A percentile compares a stretch with the other conserved stretches of the same genome.
phyloP scores from a whole-genome alignment of 2,329 filamentous ascomycete species.

The Aspergillus hortae region DNA sequence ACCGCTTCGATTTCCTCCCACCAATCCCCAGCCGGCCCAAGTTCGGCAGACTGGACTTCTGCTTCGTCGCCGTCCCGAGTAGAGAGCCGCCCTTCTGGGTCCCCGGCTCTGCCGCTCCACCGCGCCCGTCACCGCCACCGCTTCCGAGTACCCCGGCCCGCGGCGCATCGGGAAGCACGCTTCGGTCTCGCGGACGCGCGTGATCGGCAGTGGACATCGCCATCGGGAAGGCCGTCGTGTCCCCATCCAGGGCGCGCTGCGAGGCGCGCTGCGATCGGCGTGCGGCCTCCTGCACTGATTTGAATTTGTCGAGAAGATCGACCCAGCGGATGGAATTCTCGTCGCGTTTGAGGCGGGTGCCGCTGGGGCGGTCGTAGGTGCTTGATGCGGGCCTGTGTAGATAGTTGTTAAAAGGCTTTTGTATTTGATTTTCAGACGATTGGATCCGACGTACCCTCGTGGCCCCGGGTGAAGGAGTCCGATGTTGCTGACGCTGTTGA shows the following conservation, averaged over 20 bases:
- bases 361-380: conserved; percentile 61
- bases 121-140: conserved; percentile 34
- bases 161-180: conserved; percentile 30
- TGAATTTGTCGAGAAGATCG: conserved; percentile 92
- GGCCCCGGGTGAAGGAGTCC: conserved; percentile 85
- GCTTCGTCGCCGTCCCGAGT: conserved; percentile 50
- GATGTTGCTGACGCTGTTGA: conserved; percentile 96
- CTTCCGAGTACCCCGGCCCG: conserved; percentile 20
- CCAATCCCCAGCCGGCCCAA: conserved; percentile 71
- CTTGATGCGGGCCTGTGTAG: conserved; percentile 26
- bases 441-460: conserved; percentile 61
- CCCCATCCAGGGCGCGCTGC: conserved; percentile 45
- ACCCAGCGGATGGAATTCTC: conserved; percentile 85
- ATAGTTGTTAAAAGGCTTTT: conserved; percentile 5
- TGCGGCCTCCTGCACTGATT: conserved; percentile 81
- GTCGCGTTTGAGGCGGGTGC: conserved; percentile 77
- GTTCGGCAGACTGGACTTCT: conserved; percentile 62
- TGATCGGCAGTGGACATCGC: conserved; percentile 27
- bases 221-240: conserved; percentile 46
- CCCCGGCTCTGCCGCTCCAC: conserved; percentile 10
- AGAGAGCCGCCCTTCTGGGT: conserved; percentile 23
- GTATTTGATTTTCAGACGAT: conserved; percentile 9
- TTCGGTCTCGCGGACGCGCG: conserved; percentile 27
- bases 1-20: conserved; percentile 52
- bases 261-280: conserved; percentile 62